phyloP scores from a whole-genome alignment of 768 basidiomycete genomes.

The Tricholoma sp. region DNA sequence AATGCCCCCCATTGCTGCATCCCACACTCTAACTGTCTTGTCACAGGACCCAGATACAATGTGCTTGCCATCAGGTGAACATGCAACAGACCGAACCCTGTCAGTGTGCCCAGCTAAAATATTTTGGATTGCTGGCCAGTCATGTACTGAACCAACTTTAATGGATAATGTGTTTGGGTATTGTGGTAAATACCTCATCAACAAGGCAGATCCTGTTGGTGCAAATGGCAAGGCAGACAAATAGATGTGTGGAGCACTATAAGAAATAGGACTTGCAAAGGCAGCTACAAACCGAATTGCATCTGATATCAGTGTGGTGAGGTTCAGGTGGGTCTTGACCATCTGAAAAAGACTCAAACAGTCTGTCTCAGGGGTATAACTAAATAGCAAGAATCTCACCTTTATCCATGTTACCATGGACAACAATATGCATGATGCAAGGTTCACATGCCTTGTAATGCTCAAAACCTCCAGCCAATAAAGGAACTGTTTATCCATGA shows the following conservation, averaged over 20 bases:
- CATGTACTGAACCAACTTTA: neutral
- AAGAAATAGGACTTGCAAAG: conserved; percentile 11
- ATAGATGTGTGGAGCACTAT: conserved; percentile 21
- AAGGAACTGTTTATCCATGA: conserved; percentile 13
- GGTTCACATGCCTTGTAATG: neutral
- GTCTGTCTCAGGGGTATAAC: no score
- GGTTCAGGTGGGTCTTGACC: no score
- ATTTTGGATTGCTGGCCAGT: neutral
- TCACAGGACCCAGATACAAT: neutral
- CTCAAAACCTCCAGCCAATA: conserved; percentile 31
- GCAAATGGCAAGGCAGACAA: conserved; percentile 21
- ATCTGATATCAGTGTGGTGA: conserved; percentile 3
- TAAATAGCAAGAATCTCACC: neutral
- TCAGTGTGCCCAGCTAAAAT: neutral
- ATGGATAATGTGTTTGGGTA: neutral
- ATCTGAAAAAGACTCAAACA: no score
- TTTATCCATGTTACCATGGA: neutral
- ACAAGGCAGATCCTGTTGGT: conserved; percentile 4
- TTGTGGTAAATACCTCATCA: neutral
- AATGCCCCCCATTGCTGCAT: neutral
- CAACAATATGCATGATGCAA: neutral
- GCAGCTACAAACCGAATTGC: conserved; percentile 7
- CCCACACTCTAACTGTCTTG: neutral
- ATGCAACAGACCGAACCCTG: conserved; percentile 1
- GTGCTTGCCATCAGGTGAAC: neutral